These are phyloP conservation scores for Vicia faba DNA, from an alignment of 306 rosid genomes.

Conservation along the genomic window DNA sequence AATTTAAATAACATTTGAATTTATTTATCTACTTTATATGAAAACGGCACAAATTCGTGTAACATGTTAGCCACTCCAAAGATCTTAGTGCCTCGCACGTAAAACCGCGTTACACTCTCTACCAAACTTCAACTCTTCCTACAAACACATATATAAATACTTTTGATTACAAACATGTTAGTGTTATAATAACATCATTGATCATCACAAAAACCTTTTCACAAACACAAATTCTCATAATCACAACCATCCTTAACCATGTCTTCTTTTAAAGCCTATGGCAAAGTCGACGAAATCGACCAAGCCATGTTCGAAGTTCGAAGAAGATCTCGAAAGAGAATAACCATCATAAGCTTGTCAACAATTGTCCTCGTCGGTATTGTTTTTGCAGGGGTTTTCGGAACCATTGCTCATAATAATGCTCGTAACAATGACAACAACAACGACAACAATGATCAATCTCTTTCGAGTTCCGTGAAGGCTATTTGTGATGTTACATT, in stretches of 20 bases:
- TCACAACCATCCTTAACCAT: conserved; percentile 26
- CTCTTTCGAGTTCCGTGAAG: conserved; percentile 47
- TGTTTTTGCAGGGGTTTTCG: conserved; percentile 55
- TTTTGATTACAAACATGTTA: neutral
- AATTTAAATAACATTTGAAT: neutral
- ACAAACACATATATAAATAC: conserved; percentile 11
- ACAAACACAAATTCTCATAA: neutral
- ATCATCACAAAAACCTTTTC: neutral
- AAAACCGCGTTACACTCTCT: conserved; percentile 36
- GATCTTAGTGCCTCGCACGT: conserved; percentile 47
- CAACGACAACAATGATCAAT: neutral
- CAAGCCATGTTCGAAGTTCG: conserved; percentile 50
- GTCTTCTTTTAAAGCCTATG: conserved; percentile 52
- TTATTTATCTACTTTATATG: neutral
- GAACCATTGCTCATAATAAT: conserved; percentile 35
- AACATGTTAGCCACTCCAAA: conserved; percentile 46
- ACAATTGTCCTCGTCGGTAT: conserved; percentile 54
- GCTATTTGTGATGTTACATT: conserved; percentile 70
- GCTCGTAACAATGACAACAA: neutral
- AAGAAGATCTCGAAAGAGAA: conserved; percentile 50
- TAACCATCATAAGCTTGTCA: conserved; percentile 54
- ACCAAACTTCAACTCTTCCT: conserved; percentile 10
- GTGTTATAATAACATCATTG: neutral
- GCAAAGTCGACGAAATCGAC: conserved; percentile 54
- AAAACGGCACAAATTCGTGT: conserved; percentile 7